Conservation (phyloP, 345 rosid species). For the Sisymbrium irio region DNA sequence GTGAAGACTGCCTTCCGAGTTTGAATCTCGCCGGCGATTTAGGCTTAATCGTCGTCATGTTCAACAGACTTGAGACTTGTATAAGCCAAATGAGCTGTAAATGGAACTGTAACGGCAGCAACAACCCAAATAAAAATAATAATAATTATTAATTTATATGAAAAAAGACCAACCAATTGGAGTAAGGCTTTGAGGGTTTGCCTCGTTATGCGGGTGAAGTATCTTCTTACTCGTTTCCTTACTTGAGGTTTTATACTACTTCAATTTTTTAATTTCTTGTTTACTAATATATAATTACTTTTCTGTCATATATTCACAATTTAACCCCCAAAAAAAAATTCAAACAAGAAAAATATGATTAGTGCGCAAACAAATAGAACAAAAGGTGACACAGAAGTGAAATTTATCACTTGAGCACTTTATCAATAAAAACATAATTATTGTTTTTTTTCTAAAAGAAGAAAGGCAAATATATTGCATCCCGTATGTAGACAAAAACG, state of each 20-base stretch:
- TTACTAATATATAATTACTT: background rate
- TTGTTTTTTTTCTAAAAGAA: background rate
- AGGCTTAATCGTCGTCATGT: conserved; percentile 35
- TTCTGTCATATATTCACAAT: background rate
- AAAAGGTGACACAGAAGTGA: background rate
- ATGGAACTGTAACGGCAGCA: conserved; percentile 35
- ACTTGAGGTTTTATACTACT: background rate
- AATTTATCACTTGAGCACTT: background rate
- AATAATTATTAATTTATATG: no score
- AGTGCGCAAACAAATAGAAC: background rate
- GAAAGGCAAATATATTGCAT: background rate
- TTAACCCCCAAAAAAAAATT: background rate
- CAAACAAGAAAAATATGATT: background rate
- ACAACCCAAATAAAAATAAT: conserved; percentile 10
- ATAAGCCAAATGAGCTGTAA: conserved; percentile 32
- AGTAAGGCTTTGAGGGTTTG: background rate
- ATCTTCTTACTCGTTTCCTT: conserved; percentile 2
- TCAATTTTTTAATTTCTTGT: no score
- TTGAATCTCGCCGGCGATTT: conserved; percentile 53
- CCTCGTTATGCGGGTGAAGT: conserved; percentile 24
- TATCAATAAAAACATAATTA: no score
- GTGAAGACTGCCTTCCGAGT: conserved; percentile 59
- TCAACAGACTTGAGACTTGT: background rate
- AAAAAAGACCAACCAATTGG: background rate
- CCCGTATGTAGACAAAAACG: background rate